phyloP scores from a whole-genome alignment of 2,329 filamentous ascomycete species.

The Talaromyces sp. region DNA sequence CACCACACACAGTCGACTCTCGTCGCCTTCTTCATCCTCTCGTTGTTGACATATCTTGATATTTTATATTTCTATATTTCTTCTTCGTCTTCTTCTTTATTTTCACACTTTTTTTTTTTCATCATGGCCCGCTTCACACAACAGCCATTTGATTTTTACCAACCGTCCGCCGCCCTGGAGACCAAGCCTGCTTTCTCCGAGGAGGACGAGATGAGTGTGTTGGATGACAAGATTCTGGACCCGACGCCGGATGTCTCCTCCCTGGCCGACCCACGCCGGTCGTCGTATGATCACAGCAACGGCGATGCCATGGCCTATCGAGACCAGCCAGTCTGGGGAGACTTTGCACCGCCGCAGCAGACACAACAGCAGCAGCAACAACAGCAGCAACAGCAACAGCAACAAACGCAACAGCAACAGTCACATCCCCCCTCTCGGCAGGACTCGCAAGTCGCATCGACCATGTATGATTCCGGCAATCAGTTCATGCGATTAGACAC shows the following conservation, averaged over 20 bases:
- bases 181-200: slow-evolving; percentile 36
- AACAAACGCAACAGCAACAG: slow-evolving; percentile 3
- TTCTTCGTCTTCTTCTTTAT: not conserved
- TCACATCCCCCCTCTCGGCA: slow-evolving; percentile 37
- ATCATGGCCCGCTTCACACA: slow-evolving; percentile 42
- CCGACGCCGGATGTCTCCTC: slow-evolving; percentile 46
- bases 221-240: slow-evolving; percentile 48
- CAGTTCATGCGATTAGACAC: slow-evolving; percentile 60
- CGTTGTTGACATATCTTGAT: not conserved
- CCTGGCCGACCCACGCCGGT: slow-evolving; percentile 36
- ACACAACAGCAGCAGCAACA: slow-evolving; percentile 4
- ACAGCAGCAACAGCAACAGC: slow-evolving; percentile 1
- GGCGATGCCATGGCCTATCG: slow-evolving; percentile 50
- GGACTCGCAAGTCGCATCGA: slow-evolving; percentile 33
- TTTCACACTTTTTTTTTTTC: slow-evolving; percentile 6
- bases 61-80: not conserved
- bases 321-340: slow-evolving; percentile 45
- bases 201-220: slow-evolving; percentile 49
- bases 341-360: slow-evolving; percentile 24
- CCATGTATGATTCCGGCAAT: slow-evolving; percentile 46
- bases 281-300: slow-evolving; percentile 41
- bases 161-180: slow-evolving; percentile 37
- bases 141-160: slow-evolving; percentile 39
- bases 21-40: not conserved
- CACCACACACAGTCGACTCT: not conserved